Evolutionary conservation across 805 yeast species (phyloP).

Genomic region (Lipomyces sp.): DNA sequence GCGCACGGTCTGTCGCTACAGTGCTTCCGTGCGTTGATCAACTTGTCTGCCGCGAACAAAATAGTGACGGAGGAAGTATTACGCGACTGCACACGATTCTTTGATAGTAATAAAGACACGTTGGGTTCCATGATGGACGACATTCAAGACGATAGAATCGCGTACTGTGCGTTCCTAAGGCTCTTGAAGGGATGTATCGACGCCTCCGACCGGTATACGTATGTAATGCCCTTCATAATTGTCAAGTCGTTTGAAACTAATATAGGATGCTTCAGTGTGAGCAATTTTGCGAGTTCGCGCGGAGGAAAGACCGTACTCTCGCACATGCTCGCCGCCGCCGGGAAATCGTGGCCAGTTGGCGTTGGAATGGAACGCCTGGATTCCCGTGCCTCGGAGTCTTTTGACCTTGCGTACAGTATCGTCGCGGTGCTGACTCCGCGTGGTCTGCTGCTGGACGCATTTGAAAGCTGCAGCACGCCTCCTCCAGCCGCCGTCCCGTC

Average conservation of each 20-base stretch:
- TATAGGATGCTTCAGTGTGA: too few species aligned
- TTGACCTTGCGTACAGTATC: background rate
- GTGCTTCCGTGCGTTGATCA: slow-evolving; percentile 12
- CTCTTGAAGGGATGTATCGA: slow-evolving; percentile 15
- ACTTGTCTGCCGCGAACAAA: slow-evolving; percentile 17
- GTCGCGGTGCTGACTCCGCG: background rate
- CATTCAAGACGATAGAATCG: slow-evolving; percentile 9
- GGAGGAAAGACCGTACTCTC: too few species aligned
- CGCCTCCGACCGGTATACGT: slow-evolving; percentile 14
- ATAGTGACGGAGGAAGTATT: slow-evolving; percentile 1
- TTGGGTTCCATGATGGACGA: background rate
- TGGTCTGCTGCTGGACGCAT: background rate
- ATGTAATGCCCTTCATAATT: background rate
- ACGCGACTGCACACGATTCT: slow-evolving; percentile 5
- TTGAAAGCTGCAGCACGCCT: background rate
- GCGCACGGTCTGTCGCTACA: too few species aligned
- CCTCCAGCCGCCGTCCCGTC: slow-evolving; percentile 1
- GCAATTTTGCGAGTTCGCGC: background rate
- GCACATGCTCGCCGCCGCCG: too few species aligned
- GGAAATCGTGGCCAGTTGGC: too few species aligned
- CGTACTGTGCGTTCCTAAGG: slow-evolving; percentile 13
- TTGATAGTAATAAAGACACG: background rate
- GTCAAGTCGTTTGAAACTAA: too few species aligned
- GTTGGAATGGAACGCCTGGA: too few species aligned
- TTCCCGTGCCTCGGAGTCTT: too few species aligned